Conservation (phyloP, 2,329 filamentous ascomycete genomes). For the Chrysoporthe cubensis region DNA sequence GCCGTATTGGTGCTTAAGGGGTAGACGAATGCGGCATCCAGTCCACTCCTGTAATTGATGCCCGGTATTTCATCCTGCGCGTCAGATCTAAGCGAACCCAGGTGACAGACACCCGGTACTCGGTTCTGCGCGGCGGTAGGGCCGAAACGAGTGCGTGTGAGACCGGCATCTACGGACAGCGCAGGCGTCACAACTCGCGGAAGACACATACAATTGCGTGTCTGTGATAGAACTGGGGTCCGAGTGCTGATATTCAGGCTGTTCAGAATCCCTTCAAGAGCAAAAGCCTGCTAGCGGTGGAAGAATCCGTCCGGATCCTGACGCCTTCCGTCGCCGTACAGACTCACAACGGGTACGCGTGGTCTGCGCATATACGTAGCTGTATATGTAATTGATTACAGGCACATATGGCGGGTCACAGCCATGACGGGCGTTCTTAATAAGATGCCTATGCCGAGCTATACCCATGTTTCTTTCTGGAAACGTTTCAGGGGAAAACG, state of each 20-base stretch:
- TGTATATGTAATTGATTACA: neutral
- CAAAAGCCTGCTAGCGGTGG: conserved; percentile 4
- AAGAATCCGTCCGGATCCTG: neutral
- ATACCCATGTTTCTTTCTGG: too few relatives aligned
- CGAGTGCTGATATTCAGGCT: too few relatives aligned
- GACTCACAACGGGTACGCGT: neutral
- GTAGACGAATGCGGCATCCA: neutral
- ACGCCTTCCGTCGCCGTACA: neutral
- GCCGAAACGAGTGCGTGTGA: neutral
- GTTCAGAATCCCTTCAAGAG: neutral
- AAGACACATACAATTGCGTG: neutral
- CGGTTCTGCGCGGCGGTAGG: neutral
- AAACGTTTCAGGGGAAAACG: too few relatives aligned
- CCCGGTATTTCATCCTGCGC: neutral
- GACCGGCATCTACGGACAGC: neutral
- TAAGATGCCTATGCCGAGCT: too few relatives aligned
- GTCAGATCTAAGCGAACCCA: conserved; percentile 2
- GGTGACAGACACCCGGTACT: neutral
- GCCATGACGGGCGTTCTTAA: neutral
- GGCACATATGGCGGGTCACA: neutral
- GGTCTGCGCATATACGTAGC: neutral
- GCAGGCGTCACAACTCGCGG: neutral
- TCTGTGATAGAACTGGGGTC: too few relatives aligned
- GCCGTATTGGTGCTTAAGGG: neutral
- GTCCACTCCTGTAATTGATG: neutral